Evolutionary conservation across 2,329 filamentous ascomycete genomes (phyloP), one percentile per base, ranked within the genome.

Genomic region (Ceratocystis harringtonii): DNA sequence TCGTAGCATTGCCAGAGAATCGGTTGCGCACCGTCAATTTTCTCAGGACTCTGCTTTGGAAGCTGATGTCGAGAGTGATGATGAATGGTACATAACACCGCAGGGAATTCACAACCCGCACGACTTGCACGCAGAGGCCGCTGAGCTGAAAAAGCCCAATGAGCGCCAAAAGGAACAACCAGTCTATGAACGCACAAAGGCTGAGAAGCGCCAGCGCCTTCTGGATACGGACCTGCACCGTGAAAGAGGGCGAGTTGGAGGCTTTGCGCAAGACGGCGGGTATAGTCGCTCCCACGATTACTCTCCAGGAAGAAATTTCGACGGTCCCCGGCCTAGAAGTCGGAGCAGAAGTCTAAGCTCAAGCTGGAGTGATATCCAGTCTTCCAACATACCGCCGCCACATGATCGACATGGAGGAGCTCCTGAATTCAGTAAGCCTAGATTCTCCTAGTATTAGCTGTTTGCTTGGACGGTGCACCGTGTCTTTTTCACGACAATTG

Each of bases 41-140:
- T 61, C 65, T 64, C 66, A 67, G 52, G 36, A 62, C 5, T 57
- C 63, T 4, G 63, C 63, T 2, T 64, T 64, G 25, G 62, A 62
- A 8, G 63, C 63, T 5, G 62, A 43, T 48, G 66, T 61, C 10
- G 66, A 74, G 57, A 74, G 75, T 57, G 72, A 73, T 65, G 76
- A 74, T 65, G 71, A 68, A 44, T 71, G 71, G 12, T 43, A 45
- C 7, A 22, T 22, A 15, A 22, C 64, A 8, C 36, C 30, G 8
- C 60, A 52, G 28, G 76, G 82, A 67, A 85, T 81, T 70, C 77
- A 75, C 69, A 85, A 81, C 64, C 71, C 85, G 22, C 76, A 82
- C 55, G 76, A 84, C 63, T 75, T 84, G 69, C 81, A 83, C 17
- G 78, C 78, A 2, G 83, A 80, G 0, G 80, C 79, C 4, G 75